phyloP scores from a whole-genome alignment of 305 asterid species.

The Nicotiana rustica region DNA sequence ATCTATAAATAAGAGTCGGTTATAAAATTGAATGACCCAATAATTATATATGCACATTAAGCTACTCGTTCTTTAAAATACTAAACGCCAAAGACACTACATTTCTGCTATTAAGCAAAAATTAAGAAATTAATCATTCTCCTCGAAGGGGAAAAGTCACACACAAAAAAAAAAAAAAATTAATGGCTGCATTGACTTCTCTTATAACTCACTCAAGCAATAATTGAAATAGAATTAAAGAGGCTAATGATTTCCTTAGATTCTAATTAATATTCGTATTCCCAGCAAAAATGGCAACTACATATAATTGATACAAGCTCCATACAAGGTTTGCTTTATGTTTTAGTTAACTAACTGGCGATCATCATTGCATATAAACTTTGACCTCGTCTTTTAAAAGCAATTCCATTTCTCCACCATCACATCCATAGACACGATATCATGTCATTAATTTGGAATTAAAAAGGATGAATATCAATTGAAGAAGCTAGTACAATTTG shows the following conservation, averaged over 20 bases:
- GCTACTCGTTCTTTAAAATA: neutral
- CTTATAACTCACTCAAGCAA: neutral
- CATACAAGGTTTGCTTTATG: neutral
- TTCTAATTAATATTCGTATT: neutral
- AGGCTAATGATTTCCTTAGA: neutral
- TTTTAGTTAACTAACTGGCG: neutral
- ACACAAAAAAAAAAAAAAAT: neutral
- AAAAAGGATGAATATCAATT: neutral
- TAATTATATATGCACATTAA: neutral
- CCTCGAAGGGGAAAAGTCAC: neutral
- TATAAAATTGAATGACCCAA: neutral
- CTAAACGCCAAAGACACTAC: too few relatives aligned
- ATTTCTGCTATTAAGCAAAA: too few relatives aligned
- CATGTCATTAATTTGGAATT: too few relatives aligned
- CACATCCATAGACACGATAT: neutral
- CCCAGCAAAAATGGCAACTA: neutral
- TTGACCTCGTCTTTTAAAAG: neutral
- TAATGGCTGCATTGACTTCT: neutral
- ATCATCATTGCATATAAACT: neutral
- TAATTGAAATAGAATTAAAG: neutral
- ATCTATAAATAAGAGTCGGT: neutral
- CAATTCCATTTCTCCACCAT: neutral
- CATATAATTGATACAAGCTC: neutral
- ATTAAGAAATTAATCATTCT: neutral
- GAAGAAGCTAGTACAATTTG: neutral